These are phyloP conservation scores for Tricladium varicosporioides DNA, from an alignment of 2,329 filamentous ascomycete species.

Conservation along the genomic window DNA sequence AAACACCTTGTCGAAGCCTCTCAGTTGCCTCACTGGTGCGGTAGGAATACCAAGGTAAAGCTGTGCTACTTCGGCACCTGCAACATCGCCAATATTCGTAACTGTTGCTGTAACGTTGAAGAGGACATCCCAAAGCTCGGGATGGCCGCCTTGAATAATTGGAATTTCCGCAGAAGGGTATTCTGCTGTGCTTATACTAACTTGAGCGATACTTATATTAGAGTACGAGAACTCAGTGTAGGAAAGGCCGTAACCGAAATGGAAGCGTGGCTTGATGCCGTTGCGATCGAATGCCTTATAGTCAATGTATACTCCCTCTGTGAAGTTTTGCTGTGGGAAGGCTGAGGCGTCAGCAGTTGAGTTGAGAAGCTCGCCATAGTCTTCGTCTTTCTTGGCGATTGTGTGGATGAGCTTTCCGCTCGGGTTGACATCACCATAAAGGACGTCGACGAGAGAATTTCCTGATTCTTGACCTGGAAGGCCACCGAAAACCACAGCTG, in stretches of 20 bases:
- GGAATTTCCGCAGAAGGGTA: conserved; percentile 55
- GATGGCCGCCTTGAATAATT: conserved; percentile 50
- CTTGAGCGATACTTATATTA: neutral
- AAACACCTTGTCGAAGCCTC: conserved; percentile 70
- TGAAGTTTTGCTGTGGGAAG: conserved; percentile 36
- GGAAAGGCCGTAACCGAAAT: conserved; percentile 46
- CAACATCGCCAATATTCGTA: conserved; percentile 47
- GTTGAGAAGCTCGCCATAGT: conserved; percentile 42
- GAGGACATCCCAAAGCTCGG: conserved; percentile 51
- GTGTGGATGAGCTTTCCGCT: conserved; percentile 81
- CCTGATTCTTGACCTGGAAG: conserved; percentile 82
- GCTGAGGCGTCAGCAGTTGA: neutral
- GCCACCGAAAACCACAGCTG: conserved; percentile 74
- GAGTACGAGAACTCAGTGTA: conserved; percentile 10
- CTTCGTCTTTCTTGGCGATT: conserved; percentile 56
- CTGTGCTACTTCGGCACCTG: conserved; percentile 29
- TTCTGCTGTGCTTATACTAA: conserved; percentile 38
- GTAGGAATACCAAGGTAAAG: conserved; percentile 64
- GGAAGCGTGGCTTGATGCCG: conserved; percentile 33
- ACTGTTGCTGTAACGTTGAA: conserved; percentile 44
- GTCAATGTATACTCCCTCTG: conserved; percentile 48
- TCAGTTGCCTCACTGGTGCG: conserved; percentile 64
- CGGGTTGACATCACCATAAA: conserved; percentile 46
- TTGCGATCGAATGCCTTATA: conserved; percentile 49
- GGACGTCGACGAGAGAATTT: conserved; percentile 64